These are phyloP conservation scores for Cryptococcus sp. DNA, from an alignment of 1,284 basidiomycete genomes.

Conservation along the genomic window DNA sequence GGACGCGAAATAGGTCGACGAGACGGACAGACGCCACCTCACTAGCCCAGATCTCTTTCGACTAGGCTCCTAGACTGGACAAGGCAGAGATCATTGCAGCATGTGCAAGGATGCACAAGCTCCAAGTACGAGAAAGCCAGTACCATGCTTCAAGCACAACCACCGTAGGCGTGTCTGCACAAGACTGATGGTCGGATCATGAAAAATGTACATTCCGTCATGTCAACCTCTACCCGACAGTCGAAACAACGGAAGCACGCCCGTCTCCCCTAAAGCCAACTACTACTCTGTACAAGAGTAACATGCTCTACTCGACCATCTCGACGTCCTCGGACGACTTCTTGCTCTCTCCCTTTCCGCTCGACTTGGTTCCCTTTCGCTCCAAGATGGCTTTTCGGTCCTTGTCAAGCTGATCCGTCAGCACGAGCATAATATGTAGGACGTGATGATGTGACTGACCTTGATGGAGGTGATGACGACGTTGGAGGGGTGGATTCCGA, in stretches of 20 bases:
- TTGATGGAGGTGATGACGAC: conserved; percentile 91
- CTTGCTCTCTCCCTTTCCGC: conserved; percentile 33
- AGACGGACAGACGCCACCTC: too few relatives aligned
- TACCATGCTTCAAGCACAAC: too few relatives aligned
- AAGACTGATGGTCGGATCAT: conserved; percentile 1
- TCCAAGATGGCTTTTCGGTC: conserved; percentile 51
- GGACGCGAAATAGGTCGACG: too few relatives aligned
- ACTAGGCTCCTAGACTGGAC: too few relatives aligned
- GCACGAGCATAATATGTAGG: background rate
- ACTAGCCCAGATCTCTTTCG: too few relatives aligned
- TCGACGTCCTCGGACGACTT: conserved; percentile 39
- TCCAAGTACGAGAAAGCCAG: too few relatives aligned
- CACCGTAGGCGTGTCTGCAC: too few relatives aligned
- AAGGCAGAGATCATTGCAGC: too few relatives aligned
- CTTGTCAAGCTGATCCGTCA: conserved; percentile 40
- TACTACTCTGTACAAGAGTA: too few relatives aligned
- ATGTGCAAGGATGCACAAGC: too few relatives aligned
- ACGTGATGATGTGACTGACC: conserved; percentile 34
- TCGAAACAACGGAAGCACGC: background rate
- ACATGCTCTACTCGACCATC: conserved; percentile 39
- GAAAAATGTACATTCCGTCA: conserved; percentile 6
- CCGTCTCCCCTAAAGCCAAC: too few relatives aligned
- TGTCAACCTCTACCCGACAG: too few relatives aligned
- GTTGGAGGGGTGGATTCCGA: conserved; percentile 96
- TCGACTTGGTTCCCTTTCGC: conserved; percentile 48